These are phyloP conservation scores for Orbilia oligospora DNA, from an alignment of 2,329 filamentous ascomycete species.

Conservation along the genomic window DNA sequence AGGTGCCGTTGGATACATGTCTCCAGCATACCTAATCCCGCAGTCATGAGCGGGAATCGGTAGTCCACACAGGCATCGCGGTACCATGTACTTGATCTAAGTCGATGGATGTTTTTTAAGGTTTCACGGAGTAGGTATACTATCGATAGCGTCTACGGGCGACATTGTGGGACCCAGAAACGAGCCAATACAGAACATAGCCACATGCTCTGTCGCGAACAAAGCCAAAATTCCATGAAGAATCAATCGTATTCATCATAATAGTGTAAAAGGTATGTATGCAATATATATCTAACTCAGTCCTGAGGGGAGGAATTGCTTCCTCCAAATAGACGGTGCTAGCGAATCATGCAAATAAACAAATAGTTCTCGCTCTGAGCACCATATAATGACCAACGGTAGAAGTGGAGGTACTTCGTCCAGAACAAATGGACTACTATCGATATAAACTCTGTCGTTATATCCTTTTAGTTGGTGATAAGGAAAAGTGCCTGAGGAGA, in stretches of 20 bases:
- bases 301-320: slow-evolving; percentile 35
- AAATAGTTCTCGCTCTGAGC: slow-evolving; percentile 57
- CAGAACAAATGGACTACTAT: slow-evolving; percentile 61
- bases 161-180: no score
- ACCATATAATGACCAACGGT: slow-evolving; percentile 60
- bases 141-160: neutral
- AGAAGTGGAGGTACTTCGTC: slow-evolving; percentile 60
- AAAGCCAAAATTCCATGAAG: neutral
- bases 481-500: slow-evolving; percentile 60
- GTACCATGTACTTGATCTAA: neutral
- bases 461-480: slow-evolving; percentile 61
- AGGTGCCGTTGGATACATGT: neutral
- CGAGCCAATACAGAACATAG: neutral
- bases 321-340: slow-evolving; percentile 57
- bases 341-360: slow-evolving; percentile 60
- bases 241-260: slow-evolving; percentile 4
- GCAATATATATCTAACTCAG: slow-evolving; percentile 61
- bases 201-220: neutral
- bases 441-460: slow-evolving; percentile 56
- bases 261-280: slow-evolving; percentile 33
- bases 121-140: no score
- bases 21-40: no score
- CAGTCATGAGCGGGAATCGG: no score
- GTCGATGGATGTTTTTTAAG: no score
- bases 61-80: neutral